A percentile compares a stretch with the other conserved stretches of the same genome.
Evolutionary conservation across 2,329 filamentous ascomycete species (phyloP).

Genomic region (Ophiostoma tasmaniense): DNA sequence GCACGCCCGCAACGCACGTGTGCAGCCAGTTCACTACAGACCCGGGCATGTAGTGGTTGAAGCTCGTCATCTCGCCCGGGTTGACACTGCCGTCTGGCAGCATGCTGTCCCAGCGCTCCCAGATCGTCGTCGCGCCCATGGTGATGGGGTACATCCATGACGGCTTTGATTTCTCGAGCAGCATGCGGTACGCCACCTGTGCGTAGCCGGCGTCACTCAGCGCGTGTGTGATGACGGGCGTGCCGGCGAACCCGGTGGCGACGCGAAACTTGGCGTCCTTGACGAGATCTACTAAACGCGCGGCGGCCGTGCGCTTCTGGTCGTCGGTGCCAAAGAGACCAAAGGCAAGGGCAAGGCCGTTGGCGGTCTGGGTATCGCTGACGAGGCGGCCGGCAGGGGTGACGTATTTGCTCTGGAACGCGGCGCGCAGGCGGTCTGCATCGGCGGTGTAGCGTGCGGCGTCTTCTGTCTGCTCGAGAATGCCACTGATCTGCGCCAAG

Average conservation of each 20-base stretch:
- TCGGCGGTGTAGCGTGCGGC: conserved; percentile 22
- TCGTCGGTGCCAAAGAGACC: conserved; percentile 17
- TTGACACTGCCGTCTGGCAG: conserved; percentile 31
- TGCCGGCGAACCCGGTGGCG: conserved; percentile 25
- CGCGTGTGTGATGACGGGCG: conserved; percentile 22
- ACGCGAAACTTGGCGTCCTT: conserved; percentile 19
- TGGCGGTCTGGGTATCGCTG: conserved; percentile 26
- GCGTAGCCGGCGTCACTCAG: conserved; percentile 11
- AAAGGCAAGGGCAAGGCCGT: conserved; percentile 25
- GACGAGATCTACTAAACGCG: conserved; percentile 11
- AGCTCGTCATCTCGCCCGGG: conserved; percentile 33
- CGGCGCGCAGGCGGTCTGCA: conserved; percentile 19
- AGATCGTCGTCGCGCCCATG: conserved; percentile 33
- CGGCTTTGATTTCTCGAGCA: conserved; percentile 30
- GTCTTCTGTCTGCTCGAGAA: conserved; percentile 22
- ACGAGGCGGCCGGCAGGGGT: conserved; percentile 20
- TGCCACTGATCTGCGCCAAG: conserved; percentile 23
- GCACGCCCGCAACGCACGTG: conserved; percentile 6
- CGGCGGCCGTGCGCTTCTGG: conserved; percentile 1
- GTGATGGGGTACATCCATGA: conserved; percentile 32
- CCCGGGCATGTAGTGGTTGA: conserved; percentile 36
- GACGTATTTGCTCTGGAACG: conserved; percentile 26
- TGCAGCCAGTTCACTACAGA: conserved; percentile 12
- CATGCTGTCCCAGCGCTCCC: conserved; percentile 37
- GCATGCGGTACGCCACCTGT: conserved; percentile 28